Base-by-base conservation (phyloP, 2,329 filamentous ascomycete genomes). In the Fusarium dimerum region DNA sequence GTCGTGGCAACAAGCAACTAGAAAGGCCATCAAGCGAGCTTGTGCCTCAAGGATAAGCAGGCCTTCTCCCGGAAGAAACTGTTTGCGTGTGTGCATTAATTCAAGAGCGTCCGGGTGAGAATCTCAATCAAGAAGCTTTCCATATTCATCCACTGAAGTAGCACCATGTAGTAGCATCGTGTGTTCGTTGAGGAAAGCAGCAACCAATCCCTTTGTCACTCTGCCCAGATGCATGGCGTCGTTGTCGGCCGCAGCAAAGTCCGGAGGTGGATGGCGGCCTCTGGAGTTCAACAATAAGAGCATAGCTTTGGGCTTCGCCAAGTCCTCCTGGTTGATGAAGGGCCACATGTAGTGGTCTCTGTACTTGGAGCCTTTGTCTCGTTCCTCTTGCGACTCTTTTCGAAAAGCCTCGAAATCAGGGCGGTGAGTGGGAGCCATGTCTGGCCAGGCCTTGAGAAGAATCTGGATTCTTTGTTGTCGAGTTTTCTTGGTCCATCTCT, bases 271-370 rank as follows among this genome's bases (percentile, higher is more conserved):
- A 49, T 81, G 60, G 0, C 78, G 73, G 6, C 72, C 81, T 7
- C 83, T 73, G 0, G 80, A 66, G 49, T 83, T 81, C 11, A 87
- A 62, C 17, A 86, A 68, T 7, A 86, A 64, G 0, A 74, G 70
- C 9, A 86, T 59, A 0, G 67, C 52, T 44, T 75, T 78, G 0
- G 73, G 63, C 18, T 75, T 69, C 0, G 60, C 47, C 1, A 86
- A 68, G 57, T 86, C 82, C 49, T 86, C 79, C 40, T 80, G 70
- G 56, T 86, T 86, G 62, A 86, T 76, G 43, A 78, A 72, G 0
- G 82, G 82, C 73, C 75, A 83, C 40, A 81, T 63, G 53, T 69
- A 82, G 9, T 67, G 48, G 6, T 74, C 70, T 8, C 51, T 58
- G n/a, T 67, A 60, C 20, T 60, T 55, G 11, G 61, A 62, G 4